phyloP scores from a whole-genome alignment of 2,329 filamentous ascomycete genomes.

The Trichoderma semiorbis region DNA sequence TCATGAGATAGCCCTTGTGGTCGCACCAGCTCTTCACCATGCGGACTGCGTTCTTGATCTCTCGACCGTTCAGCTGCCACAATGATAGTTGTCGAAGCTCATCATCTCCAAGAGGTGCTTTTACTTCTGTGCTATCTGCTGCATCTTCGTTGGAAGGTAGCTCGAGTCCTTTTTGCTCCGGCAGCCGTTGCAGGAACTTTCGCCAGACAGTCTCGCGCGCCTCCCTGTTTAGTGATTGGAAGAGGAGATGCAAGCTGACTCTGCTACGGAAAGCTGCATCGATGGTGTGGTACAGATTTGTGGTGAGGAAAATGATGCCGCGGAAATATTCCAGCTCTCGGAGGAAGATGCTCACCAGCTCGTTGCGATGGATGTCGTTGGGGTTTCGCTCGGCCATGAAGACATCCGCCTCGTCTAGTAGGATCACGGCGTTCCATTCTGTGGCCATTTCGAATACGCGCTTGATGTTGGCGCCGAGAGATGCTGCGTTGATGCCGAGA shows the following conservation, averaged over 20 bases:
- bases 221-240: slow-evolving; percentile 37
- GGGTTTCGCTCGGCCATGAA: slow-evolving; percentile 47
- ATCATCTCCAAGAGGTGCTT: slow-evolving; percentile 28
- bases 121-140: not conserved
- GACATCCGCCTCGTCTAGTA: slow-evolving; percentile 53
- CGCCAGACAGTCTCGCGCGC: slow-evolving; percentile 42
- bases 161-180: slow-evolving; percentile 13
- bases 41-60: slow-evolving; percentile 48
- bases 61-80: slow-evolving; percentile 43
- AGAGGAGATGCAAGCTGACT: slow-evolving; percentile 46
- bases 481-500: slow-evolving; percentile 42
- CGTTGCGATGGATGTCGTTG: slow-evolving; percentile 46
- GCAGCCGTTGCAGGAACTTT: slow-evolving; percentile 43
- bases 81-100: slow-evolving; percentile 38
- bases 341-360: slow-evolving; percentile 46
- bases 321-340: slow-evolving; percentile 45
- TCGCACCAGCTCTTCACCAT: slow-evolving; percentile 45
- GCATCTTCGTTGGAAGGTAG: not conserved
- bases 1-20: slow-evolving; percentile 42
- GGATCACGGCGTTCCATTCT: slow-evolving; percentile 48
- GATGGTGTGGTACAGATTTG: slow-evolving; percentile 41
- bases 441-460: slow-evolving; percentile 46
- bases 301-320: slow-evolving; percentile 45
- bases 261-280: slow-evolving; percentile 45
- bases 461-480: slow-evolving; percentile 46